phyloP scores from a whole-genome alignment of 108 stramenopile genomes.

The Nitzschia inconspicua region DNA sequence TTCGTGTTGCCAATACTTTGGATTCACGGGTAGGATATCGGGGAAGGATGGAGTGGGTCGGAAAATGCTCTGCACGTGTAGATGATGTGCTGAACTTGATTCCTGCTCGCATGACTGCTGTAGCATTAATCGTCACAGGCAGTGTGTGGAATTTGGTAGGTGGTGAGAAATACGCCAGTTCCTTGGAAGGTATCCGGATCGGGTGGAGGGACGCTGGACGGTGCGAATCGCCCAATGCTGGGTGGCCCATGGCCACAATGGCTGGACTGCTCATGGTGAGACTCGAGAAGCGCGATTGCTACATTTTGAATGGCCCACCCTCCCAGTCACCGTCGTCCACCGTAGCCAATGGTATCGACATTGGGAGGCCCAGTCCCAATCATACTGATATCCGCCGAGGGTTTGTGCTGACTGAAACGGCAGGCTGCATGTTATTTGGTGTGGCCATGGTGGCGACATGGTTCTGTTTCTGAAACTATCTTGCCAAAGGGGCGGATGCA shows the following conservation, averaged over 20 bases:
- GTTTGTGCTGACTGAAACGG: no score
- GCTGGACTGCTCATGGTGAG: slow-evolving; percentile 37
- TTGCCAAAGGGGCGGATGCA: no score
- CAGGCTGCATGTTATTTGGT: no score
- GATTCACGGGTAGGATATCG: slow-evolving; percentile 51
- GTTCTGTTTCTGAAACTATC: no score
- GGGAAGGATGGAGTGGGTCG: slow-evolving; percentile 16
- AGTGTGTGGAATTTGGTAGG: not conserved
- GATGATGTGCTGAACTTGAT: slow-evolving; percentile 45
- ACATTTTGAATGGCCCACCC: no score
- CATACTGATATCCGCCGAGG: no score
- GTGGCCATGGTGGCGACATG: no score
- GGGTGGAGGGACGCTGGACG: slow-evolving; percentile 28
- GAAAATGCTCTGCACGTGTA: slow-evolving; percentile 43
- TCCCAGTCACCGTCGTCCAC: no score
- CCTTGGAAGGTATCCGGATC: slow-evolving; percentile 22
- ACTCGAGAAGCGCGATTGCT: slow-evolving; percentile 40
- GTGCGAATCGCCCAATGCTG: slow-evolving; percentile 50
- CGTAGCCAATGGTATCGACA: no score
- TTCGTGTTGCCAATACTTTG: slow-evolving; percentile 41
- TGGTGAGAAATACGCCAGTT: not conserved
- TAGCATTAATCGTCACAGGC: slow-evolving; percentile 22
- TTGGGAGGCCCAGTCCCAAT: no score
- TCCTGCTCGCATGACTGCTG: slow-evolving; percentile 35
- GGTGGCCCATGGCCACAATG: slow-evolving; percentile 52